These are phyloP conservation scores for Dryas octopetala DNA, from an alignment of 306 rosid species.

Conservation along the genomic window DNA sequence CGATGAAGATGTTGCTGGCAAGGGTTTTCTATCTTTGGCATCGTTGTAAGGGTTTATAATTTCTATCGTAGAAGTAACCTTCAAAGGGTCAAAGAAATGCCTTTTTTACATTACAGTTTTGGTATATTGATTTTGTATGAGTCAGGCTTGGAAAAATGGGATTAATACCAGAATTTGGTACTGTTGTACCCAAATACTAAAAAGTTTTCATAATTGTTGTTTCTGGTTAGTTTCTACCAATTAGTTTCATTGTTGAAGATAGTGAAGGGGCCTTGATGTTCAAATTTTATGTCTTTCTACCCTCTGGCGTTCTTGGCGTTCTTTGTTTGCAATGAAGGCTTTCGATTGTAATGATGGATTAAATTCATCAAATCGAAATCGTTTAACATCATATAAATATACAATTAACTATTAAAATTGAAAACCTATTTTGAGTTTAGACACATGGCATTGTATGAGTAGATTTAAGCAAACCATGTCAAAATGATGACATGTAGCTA, in stretches of 20 bases:
- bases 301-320: neutral
- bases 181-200: neutral
- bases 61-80: conserved; percentile 4
- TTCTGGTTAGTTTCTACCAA: neutral
- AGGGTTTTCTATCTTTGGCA: conserved; percentile 21
- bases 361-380: too few relatives aligned
- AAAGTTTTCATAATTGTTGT: neutral
- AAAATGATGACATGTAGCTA: too few relatives aligned
- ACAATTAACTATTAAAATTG: too few relatives aligned
- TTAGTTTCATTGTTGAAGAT: neutral
- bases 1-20: conserved; percentile 56
- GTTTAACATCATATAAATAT: too few relatives aligned
- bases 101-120: conserved; percentile 23
- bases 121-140: conserved; percentile 20
- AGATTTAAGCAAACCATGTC: too few relatives aligned
- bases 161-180: conserved; percentile 20
- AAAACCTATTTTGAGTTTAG: too few relatives aligned
- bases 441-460: too few relatives aligned
- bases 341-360: too few relatives aligned
- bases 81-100: conserved; percentile 1
- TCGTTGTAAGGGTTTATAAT: conserved; percentile 13
- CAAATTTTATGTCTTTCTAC: neutral
- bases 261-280: neutral
- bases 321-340: too few relatives aligned
- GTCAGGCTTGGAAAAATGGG: conserved; percentile 13